Conservation (phyloP, 1,284 basidiomycete genomes). For the Schizophyllum commune region DNA sequence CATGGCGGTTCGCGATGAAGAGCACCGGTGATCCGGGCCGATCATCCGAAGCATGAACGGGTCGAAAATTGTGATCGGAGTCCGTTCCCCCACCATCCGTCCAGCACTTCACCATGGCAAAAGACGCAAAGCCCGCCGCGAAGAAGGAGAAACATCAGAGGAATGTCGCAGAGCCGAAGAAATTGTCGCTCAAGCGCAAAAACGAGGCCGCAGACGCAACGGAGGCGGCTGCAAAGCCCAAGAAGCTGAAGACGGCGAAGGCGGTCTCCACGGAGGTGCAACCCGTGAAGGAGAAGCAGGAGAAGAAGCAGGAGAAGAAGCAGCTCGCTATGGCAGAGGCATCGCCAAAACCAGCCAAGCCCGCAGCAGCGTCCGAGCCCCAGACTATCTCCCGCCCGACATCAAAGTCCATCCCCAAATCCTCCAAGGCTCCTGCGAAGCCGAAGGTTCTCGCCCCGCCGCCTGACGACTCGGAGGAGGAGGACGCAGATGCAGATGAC, state of each 20-base stretch:
- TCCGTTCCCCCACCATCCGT: conserved; percentile 1
- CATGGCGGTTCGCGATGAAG: conserved; percentile 7
- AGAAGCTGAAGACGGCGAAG: conserved; percentile 5
- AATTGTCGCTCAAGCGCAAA: conserved; percentile 7
- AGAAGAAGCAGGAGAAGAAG: conserved; percentile 6
- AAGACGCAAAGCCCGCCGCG: conserved; percentile 3
- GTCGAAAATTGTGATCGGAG: background rate
- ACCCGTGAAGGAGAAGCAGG: background rate
- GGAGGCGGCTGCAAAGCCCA: conserved; percentile 8
- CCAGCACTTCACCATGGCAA: conserved; percentile 3
- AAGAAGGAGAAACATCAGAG: conserved; percentile 4
- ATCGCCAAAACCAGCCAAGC: conserved; percentile 11
- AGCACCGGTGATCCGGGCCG: background rate
- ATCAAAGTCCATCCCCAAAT: conserved; percentile 10
- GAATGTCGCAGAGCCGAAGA: background rate
- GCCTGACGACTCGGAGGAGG: conserved; percentile 12
- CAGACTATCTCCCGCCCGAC: conserved; percentile 1
- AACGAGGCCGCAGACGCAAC: background rate
- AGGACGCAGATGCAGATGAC: conserved; percentile 16
- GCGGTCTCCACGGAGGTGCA: background rate
- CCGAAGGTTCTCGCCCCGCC: conserved; percentile 11
- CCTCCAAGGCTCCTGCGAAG: background rate
- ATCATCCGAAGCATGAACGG: background rate
- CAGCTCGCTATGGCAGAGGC: background rate
- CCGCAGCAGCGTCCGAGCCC: background rate